A percentile compares a stretch with the other conserved stretches of the same genome.
These are phyloP conservation scores for Acacia crassicarpa DNA, from an alignment of 306 rosid genomes.

Conservation along the genomic window DNA sequence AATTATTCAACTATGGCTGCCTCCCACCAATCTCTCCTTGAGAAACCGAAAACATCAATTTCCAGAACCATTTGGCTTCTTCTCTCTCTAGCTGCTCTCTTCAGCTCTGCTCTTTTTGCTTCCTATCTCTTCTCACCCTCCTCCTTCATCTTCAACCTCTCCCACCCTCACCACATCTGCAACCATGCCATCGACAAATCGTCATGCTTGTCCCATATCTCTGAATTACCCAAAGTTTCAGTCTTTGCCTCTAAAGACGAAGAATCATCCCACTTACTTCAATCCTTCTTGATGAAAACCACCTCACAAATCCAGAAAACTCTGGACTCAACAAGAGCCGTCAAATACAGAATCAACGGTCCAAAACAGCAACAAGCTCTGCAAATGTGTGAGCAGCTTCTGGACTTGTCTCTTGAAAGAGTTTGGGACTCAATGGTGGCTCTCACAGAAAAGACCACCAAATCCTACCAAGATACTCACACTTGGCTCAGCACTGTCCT, in stretches of 20 bases:
- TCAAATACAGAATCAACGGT: constrained; percentile 31
- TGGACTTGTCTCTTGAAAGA: constrained; percentile 43
- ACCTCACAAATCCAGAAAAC: constrained; percentile 26
- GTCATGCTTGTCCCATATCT: constrained; percentile 50
- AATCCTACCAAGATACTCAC: constrained; percentile 42
- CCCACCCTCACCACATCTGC: constrained; percentile 27
- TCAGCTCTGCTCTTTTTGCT: constrained; percentile 42
- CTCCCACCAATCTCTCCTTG: constrained; percentile 45
- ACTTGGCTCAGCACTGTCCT: constrained; percentile 62
- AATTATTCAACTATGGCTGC: constrained; percentile 43
- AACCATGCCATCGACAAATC: constrained; percentile 39
- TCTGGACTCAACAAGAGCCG: constrained; percentile 21
- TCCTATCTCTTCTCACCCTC: constrained; percentile 29
- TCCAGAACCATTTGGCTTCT: constrained; percentile 35
- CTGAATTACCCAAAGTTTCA: constrained; percentile 13
- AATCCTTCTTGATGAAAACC: constrained; percentile 34
- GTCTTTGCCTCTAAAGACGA: not conserved
- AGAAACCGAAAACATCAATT: constrained; percentile 30
- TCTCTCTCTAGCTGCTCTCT: constrained; percentile 46
- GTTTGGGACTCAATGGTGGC: constrained; percentile 35
- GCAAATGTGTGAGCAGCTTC: constrained; percentile 41
- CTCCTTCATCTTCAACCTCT: constrained; percentile 23
- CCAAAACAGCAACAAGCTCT: constrained; percentile 38
- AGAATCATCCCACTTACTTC: constrained; percentile 18
- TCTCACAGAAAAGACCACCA: constrained; percentile 7